Evolutionary conservation across 2,329 filamentous ascomycete genomes (phyloP).

Genomic region (Fusarium sp.): DNA sequence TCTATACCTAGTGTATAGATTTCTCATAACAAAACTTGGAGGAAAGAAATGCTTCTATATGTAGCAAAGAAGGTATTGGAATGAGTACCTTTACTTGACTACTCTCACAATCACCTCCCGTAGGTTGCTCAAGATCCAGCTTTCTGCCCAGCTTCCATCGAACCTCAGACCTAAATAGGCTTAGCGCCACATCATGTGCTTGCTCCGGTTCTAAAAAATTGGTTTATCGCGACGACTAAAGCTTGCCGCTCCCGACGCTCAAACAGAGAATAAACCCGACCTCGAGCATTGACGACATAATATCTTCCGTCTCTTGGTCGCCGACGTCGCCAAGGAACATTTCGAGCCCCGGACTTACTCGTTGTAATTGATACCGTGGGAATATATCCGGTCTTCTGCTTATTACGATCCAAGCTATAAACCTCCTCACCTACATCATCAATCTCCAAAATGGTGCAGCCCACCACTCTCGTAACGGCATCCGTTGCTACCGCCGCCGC

Average conservation of each 20-base stretch:
- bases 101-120: background rate
- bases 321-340: conserved; percentile 8
- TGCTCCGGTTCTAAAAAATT: conserved; percentile 45
- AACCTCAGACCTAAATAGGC: conserved; percentile 22
- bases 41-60: background rate
- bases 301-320: conserved; percentile 14
- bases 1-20: background rate
- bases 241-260: conserved; percentile 34
- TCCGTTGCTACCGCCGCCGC: conserved; percentile 70
- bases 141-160: conserved; percentile 15
- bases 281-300: conserved; percentile 40
- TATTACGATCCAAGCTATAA: conserved; percentile 11
- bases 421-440: conserved; percentile 23
- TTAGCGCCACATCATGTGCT: conserved; percentile 42
- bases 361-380: conserved; percentile 18
- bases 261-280: conserved; percentile 28
- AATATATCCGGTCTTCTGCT: conserved; percentile 7
- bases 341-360: conserved; percentile 11
- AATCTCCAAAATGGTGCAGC: conserved; percentile 56
- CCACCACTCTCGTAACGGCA: conserved; percentile 67
- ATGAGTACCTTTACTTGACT: background rate
- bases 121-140: background rate
- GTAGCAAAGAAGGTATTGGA: background rate
- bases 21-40: background rate
- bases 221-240: conserved; percentile 44